Conservation (phyloP, 2,329 filamentous ascomycete genomes). For the Emericellopsis atlantica region DNA sequence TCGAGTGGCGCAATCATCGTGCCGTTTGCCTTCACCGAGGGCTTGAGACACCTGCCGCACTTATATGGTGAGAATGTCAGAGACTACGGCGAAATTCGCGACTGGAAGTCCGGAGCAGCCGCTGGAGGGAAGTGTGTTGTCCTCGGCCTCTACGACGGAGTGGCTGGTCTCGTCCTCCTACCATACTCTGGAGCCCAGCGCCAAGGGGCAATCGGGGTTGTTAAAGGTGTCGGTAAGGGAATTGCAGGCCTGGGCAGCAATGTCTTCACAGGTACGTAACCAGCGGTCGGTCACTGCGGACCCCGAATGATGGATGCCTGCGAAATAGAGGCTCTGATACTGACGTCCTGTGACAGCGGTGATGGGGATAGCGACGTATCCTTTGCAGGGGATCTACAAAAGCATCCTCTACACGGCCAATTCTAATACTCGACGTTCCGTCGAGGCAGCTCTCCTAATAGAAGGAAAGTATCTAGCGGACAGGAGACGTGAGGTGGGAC, state of each 20-base stretch:
- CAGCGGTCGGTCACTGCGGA: background rate
- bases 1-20: background rate
- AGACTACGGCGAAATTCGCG: slow-evolving; percentile 1
- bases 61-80: slow-evolving; percentile 2
- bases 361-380: background rate
- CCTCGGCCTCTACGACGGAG: background rate
- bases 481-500: background rate
- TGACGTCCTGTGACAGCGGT: background rate
- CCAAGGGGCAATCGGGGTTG: background rate
- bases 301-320: too few species aligned
- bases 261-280: background rate
- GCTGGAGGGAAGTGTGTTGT: background rate
- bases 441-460: background rate
- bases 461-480: background rate
- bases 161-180: background rate
- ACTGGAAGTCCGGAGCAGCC: slow-evolving; percentile 3
- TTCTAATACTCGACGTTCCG: background rate
- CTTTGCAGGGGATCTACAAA: background rate
- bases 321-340: too few species aligned
- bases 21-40: slow-evolving; percentile 3
- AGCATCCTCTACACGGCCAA: background rate
- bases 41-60: background rate
- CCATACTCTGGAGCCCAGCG: background rate
- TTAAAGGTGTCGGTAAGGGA: background rate
- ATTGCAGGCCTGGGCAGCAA: background rate